Evolutionary conservation across 345 rosid species (phyloP).

Genomic region (Carallia brachiata): DNA sequence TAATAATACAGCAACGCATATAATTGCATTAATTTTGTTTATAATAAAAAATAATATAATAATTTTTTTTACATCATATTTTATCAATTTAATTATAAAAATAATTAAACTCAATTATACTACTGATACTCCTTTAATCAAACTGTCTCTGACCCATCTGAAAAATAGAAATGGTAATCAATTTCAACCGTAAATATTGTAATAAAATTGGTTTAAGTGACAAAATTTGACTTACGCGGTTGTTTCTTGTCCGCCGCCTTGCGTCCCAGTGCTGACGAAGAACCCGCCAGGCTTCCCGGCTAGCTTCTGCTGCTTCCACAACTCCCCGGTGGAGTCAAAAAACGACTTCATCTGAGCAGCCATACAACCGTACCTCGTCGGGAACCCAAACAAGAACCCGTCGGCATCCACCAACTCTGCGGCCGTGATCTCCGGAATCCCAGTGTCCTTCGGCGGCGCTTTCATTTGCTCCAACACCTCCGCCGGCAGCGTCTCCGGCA

Average conservation of each 20-base stretch:
- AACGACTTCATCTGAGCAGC: conserved; percentile 84
- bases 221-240: conserved; percentile 20
- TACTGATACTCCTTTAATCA: no score
- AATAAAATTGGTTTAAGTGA: no score
- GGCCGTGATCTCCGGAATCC: conserved; percentile 51
- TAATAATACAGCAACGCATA: no score
- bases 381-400: conserved; percentile 68
- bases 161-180: no score
- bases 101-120: no score
- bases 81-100: no score
- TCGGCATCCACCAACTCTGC: conserved; percentile 56
- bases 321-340: conserved; percentile 56
- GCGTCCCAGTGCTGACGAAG: conserved; percentile 77
- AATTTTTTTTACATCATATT: no score
- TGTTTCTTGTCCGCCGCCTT: conserved; percentile 40
- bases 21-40: no score
- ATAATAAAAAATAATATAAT: no score
- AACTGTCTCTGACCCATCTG: no score
- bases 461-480: conserved; percentile 60
- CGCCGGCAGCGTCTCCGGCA: conserved; percentile 56
- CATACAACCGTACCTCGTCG: conserved; percentile 79
- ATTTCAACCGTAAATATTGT: no score
- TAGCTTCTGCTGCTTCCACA: conserved; percentile 52
- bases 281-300: conserved; percentile 34
- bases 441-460: conserved; percentile 44